Conservation (phyloP, 2,329 filamentous ascomycete genomes). For the Thermomyces lanuginosus region DNA sequence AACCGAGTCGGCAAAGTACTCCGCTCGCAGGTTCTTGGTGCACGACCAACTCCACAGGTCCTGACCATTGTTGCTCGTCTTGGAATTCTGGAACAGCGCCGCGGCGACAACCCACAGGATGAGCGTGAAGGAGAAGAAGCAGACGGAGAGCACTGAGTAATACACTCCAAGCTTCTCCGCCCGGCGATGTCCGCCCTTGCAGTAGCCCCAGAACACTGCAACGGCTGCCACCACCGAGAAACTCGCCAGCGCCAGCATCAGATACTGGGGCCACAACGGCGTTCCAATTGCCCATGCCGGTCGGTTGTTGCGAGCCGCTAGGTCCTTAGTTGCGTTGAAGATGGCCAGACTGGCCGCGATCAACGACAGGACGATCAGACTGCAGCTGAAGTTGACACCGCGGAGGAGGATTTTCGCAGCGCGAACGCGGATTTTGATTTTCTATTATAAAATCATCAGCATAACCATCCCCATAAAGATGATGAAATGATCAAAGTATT, state of each 20-base stretch:
- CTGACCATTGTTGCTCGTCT: slow-evolving; percentile 55
- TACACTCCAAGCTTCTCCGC: slow-evolving; percentile 90
- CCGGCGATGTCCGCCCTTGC: slow-evolving; percentile 67
- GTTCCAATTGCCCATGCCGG: slow-evolving; percentile 72
- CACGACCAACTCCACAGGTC: slow-evolving; percentile 99
- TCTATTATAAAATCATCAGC: slow-evolving; percentile 46
- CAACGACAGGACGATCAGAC: slow-evolving; percentile 84
- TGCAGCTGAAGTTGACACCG: slow-evolving; percentile 92
- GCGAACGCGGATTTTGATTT: slow-evolving; percentile 78
- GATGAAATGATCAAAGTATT: too few species aligned
- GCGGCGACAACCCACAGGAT: slow-evolving; percentile 84
- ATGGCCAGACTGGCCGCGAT: slow-evolving; percentile 75
- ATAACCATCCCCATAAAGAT: too few species aligned
- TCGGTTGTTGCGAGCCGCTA: slow-evolving; percentile 62
- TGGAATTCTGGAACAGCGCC: slow-evolving; percentile 63
- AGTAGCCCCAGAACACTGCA: slow-evolving; percentile 70
- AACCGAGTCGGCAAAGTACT: slow-evolving; percentile 64
- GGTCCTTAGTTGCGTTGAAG: slow-evolving; percentile 68
- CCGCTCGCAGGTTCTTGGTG: slow-evolving; percentile 63
- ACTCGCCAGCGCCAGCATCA: slow-evolving; percentile 62
- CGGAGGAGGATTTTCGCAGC: slow-evolving; percentile 92
- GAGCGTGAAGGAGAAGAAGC: slow-evolving; percentile 85
- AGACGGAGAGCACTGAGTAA: slow-evolving; percentile 85
- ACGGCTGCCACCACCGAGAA: slow-evolving; percentile 68
- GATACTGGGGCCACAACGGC: slow-evolving; percentile 74